These are phyloP conservation scores for Umbellularia californica DNA, from an alignment of 164 flowering plant species.

Conservation along the genomic window DNA sequence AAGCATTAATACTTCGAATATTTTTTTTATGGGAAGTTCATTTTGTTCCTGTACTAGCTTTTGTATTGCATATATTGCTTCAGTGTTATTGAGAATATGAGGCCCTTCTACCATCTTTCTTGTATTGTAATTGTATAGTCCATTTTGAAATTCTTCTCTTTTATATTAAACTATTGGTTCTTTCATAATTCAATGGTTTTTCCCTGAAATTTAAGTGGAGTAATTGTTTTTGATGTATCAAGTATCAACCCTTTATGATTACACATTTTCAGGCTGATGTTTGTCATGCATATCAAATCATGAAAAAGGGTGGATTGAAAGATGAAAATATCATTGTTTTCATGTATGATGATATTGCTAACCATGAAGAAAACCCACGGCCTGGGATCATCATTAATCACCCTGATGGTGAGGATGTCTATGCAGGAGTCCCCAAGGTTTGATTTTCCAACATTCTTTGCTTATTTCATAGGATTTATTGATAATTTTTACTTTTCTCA, in stretches of 20 bases:
- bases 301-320: conserved; percentile 76
- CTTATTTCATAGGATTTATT: background rate
- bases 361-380: conserved; percentile 64
- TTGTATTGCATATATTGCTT: too few species aligned
- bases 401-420: conserved; percentile 75
- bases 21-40: too few species aligned
- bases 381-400: conserved; percentile 75
- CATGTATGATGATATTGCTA: conserved; percentile 93
- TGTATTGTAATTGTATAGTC: too few species aligned
- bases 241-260: background rate
- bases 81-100: too few species aligned
- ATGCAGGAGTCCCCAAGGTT: conserved; percentile 86
- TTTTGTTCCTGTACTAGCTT: too few species aligned
- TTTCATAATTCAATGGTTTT: too few species aligned
- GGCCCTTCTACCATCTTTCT: too few species aligned
- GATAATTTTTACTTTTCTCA: background rate
- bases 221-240: background rate
- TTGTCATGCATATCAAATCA: conserved; percentile 88
- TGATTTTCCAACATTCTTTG: conserved; percentile 3
- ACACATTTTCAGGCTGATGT: conserved; percentile 58
- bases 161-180: too few species aligned
- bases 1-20: too few species aligned
- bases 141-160: too few species aligned
- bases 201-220: background rate
- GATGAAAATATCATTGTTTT: conserved; percentile 85